Evolutionary conservation across 768 basidiomycete species (phyloP), one percentile per base, ranked within the genome.

Genomic region (Ramaria rubella): DNA sequence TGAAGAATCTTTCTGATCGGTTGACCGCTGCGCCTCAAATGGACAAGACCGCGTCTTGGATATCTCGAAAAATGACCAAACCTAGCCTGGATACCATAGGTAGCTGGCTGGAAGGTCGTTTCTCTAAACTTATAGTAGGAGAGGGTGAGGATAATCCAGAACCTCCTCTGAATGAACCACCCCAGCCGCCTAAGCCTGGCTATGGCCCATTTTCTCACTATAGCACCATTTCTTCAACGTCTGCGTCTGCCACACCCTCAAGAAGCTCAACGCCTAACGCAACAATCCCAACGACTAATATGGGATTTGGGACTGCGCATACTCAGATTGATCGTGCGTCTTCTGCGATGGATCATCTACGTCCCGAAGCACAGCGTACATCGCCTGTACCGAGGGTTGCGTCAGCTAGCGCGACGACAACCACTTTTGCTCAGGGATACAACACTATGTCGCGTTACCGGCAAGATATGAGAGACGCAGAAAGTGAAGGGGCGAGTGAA

Each of bases 61-160:
- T 93, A 55, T 77, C 82, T 12, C 78, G 82, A n/a, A 94, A 91
- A 67, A 76, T 94, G 60, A 78, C 84, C 33, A 93, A 94, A 64
- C 94, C 96, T 2, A 95, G 90, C 59, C 77, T 98, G 45, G 94
- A 97, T 67, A 86, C 85, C 31, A 82, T 98, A 49, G 89, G 94
- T 26, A 86, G 84, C 43, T 97, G 94, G 87, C 77, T 98, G 24
- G 95, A 93, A 70, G 87, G 90, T 12, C 82, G 88, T 17, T 82
- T 99, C 65, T 92, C 92, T 15, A 94, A 94, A 66, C 85, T 99
- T 62, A 93, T 99, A 58, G 90, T 94, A 8, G 96, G 95, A 2
- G 94, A 96, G 51, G 80, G 76, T n/a, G 87, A 87, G 21, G 57
- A 58, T 11, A 21, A 50, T 38, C 12, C 46, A 36, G 67, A 73